phyloP scores from a whole-genome alignment of 768 basidiomycete species.

The Kwoniella shandongensis region DNA sequence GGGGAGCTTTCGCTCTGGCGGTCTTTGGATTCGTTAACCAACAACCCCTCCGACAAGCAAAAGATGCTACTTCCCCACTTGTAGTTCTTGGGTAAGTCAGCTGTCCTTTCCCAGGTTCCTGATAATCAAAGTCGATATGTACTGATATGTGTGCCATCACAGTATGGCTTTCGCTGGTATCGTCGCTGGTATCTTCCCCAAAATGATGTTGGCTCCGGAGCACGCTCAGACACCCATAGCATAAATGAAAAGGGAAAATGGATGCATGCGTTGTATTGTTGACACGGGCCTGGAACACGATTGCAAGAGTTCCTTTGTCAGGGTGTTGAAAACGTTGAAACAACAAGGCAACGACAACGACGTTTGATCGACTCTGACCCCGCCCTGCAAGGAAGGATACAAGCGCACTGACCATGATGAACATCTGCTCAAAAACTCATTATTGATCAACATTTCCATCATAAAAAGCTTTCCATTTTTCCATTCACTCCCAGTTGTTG shows the following conservation, averaged over 20 bases:
- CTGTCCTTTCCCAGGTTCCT: background rate
- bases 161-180: conserved; percentile 44
- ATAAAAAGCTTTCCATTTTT: background rate
- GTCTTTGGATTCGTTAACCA: conserved; percentile 34
- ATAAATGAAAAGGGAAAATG: background rate
- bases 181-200: conserved; percentile 31
- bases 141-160: background rate
- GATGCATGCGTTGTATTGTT: conserved; percentile 1
- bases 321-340: background rate
- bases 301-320: too few species aligned
- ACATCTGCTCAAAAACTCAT: too few species aligned
- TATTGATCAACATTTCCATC: background rate
- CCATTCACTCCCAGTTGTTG: background rate
- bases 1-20: conserved; percentile 33
- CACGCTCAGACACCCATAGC: background rate
- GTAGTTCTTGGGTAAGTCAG: conserved; percentile 36
- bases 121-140: background rate
- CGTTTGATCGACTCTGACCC: too few species aligned
- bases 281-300: too few species aligned
- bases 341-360: background rate
- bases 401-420: too few species aligned
- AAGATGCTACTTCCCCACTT: conserved; percentile 36
- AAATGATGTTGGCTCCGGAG: conserved; percentile 31
- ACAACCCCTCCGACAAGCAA: conserved; percentile 32
- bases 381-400: too few species aligned